These are phyloP conservation scores for Bretziella fagacearum DNA, from an alignment of 2,329 filamentous ascomycete genomes.

Conservation along the genomic window DNA sequence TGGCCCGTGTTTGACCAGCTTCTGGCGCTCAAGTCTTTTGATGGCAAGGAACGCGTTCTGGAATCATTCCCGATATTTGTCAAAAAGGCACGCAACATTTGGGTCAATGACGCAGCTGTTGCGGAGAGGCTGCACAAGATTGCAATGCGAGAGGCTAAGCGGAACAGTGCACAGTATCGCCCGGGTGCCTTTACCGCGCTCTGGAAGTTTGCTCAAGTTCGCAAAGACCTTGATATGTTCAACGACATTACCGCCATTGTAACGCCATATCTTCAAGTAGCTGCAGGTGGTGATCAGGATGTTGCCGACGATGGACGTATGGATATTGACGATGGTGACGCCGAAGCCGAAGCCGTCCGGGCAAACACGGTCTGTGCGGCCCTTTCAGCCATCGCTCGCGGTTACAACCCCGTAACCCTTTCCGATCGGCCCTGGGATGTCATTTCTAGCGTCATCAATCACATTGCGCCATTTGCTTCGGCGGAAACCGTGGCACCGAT, in stretches of 20 bases:
- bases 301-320: slow-evolving; percentile 34
- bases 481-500: slow-evolving; percentile 26
- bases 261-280: slow-evolving; percentile 43
- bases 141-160: slow-evolving; percentile 69
- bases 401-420: slow-evolving; percentile 30
- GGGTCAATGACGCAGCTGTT: slow-evolving; percentile 34
- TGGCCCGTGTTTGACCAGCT: slow-evolving; percentile 78
- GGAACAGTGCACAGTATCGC: slow-evolving; percentile 74
- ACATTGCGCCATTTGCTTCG: slow-evolving; percentile 26
- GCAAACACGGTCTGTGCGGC: slow-evolving; percentile 17
- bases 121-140: slow-evolving; percentile 62
- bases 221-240: slow-evolving; percentile 46
- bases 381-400: slow-evolving; percentile 31
- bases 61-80: slow-evolving; percentile 65
- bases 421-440: slow-evolving; percentile 23
- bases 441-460: slow-evolving; percentile 25
- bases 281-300: slow-evolving; percentile 20
- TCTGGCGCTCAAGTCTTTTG: slow-evolving; percentile 76
- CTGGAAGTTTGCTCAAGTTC: slow-evolving; percentile 52
- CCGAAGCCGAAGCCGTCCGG: slow-evolving; percentile 43
- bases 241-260: slow-evolving; percentile 52
- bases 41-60: slow-evolving; percentile 75
- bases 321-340: slow-evolving; percentile 33
- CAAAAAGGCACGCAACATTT: slow-evolving; percentile 42
- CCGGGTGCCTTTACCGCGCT: slow-evolving; percentile 56